A percentile compares a stretch with the other conserved stretches of the same genome.
These are phyloP conservation scores for Pichia kudriavzevii DNA, from an alignment of 1,139 yeast genomes.

Conservation along the genomic window DNA sequence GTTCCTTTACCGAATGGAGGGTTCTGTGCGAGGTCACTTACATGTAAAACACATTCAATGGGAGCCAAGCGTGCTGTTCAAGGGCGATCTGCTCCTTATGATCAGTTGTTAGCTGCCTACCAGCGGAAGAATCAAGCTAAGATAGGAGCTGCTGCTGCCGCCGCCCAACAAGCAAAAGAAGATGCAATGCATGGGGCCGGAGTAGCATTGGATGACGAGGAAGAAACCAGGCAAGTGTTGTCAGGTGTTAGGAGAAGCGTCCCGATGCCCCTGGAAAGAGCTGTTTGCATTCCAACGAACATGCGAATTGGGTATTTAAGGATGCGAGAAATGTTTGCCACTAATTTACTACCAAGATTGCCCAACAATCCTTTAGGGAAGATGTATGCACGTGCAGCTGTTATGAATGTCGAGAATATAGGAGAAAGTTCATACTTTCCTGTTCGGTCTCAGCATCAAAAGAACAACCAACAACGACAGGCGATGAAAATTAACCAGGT, in stretches of 20 bases:
- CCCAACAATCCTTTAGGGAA: slow-evolving; percentile 51
- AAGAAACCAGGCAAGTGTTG: slow-evolving; percentile 86
- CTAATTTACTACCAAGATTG: slow-evolving; percentile 41
- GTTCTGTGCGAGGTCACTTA: slow-evolving; percentile 85
- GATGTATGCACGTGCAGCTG: slow-evolving; percentile 68
- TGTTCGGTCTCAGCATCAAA: slow-evolving; percentile 50
- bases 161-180: slow-evolving; percentile 45
- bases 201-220: slow-evolving; percentile 59
- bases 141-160: slow-evolving; percentile 73
- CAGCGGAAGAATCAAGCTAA: slow-evolving; percentile 91
- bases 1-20: slow-evolving; percentile 90
- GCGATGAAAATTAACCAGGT: slow-evolving; percentile 9
- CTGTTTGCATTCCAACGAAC: slow-evolving; percentile 62
- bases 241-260: slow-evolving; percentile 81
- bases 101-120: slow-evolving; percentile 76
- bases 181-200: slow-evolving; percentile 35
- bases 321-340: slow-evolving; percentile 78
- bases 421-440: slow-evolving; percentile 44
- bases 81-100: slow-evolving; percentile 91
- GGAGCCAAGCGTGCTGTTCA: slow-evolving; percentile 94
- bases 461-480: slow-evolving; percentile 17
- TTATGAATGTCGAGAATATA: slow-evolving; percentile 59
- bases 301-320: slow-evolving; percentile 65
- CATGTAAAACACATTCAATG: slow-evolving; percentile 97
- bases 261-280: slow-evolving; percentile 78